Evolutionary conservation across 441 rosid genomes (phyloP).

Genomic region (Adansonia rubrostipa): DNA sequence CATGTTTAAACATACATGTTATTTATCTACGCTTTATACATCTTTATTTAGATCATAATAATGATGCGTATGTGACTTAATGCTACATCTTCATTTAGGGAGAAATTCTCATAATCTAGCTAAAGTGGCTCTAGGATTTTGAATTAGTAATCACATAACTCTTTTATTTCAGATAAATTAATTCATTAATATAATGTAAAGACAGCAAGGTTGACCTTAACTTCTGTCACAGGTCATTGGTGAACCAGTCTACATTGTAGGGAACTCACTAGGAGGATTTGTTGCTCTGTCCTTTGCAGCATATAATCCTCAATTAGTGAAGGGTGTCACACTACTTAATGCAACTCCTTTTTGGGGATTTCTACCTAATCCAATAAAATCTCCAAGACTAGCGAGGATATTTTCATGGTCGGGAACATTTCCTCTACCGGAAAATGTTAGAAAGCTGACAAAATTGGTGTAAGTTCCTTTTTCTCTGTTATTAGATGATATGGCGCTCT

Average conservation of each 20-base stretch:
- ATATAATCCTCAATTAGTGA: slow-evolving; percentile 72
- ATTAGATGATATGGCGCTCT: slow-evolving; percentile 8
- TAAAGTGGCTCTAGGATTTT: not conserved
- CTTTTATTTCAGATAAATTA: not conserved
- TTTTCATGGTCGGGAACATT: slow-evolving; percentile 92
- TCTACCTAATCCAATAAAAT: slow-evolving; percentile 75
- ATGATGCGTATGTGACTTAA: not conserved
- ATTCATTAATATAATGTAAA: not conserved
- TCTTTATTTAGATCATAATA: not conserved
- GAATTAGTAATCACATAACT: not conserved
- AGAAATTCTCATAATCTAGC: not conserved
- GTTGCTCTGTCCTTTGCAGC: slow-evolving; percentile 88
- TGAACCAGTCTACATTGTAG: slow-evolving; percentile 85
- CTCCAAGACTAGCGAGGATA: slow-evolving; percentile 66
- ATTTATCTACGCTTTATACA: not conserved
- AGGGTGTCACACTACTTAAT: slow-evolving; percentile 85
- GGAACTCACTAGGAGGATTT: slow-evolving; percentile 92
- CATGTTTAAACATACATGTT: not conserved
- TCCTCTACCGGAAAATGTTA: slow-evolving; percentile 77
- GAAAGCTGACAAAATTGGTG: slow-evolving; percentile 69
- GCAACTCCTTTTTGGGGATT: slow-evolving; percentile 99
- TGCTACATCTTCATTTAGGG: not conserved
- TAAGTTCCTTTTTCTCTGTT: slow-evolving; percentile 44
- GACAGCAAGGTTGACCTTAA: not conserved
- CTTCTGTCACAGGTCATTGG: slow-evolving; percentile 66